A percentile compares a stretch with the other conserved stretches of the same genome.
Conservation (phyloP, 495 filamentous ascomycete species). For the Penicillium lagena region DNA sequence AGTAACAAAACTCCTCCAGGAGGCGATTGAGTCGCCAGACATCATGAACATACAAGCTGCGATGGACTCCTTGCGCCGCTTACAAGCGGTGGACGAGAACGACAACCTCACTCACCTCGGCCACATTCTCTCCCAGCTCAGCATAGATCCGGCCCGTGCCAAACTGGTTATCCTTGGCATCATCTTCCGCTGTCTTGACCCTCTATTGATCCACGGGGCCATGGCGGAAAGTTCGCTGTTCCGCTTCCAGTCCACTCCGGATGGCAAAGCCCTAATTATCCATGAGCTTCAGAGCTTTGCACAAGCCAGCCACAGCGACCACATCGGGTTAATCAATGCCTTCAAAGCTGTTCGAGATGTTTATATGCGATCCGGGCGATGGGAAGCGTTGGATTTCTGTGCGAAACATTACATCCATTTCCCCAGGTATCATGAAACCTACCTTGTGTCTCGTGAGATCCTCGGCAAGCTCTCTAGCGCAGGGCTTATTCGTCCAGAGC, state of each 20-base stretch:
- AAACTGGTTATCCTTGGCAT: constrained; percentile 55
- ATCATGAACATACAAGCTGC: constrained; percentile 35
- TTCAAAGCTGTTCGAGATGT: constrained; percentile 36
- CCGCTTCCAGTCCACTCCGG: constrained; percentile 18
- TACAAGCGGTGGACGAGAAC: constrained; percentile 43
- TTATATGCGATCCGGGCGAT: not conserved
- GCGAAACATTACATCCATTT: constrained; percentile 3
- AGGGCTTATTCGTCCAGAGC: constrained; percentile 3
- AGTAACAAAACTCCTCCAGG: constrained; percentile 41
- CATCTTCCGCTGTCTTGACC: constrained; percentile 56
- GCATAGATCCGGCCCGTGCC: constrained; percentile 44
- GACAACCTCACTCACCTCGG: constrained; percentile 50
- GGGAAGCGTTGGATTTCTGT: too few relatives aligned
- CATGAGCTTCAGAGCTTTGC: constrained; percentile 29
- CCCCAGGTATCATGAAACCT: constrained; percentile 1
- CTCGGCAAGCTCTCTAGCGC: not conserved
- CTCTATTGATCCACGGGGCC: constrained; percentile 49
- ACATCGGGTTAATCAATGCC: constrained; percentile 46
- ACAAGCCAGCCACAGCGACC: constrained; percentile 40
- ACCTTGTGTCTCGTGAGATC: not conserved
- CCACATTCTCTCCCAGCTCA: constrained; percentile 37
- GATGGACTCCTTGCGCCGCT: constrained; percentile 33
- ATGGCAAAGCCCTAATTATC: constrained; percentile 18
- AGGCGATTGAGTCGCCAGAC: constrained; percentile 48
- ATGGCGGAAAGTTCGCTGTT: constrained; percentile 37